Evolutionary conservation across 768 basidiomycete genomes (phyloP), one percentile per base, ranked within the genome.

Genomic region (Saitozyma sp.): DNA sequence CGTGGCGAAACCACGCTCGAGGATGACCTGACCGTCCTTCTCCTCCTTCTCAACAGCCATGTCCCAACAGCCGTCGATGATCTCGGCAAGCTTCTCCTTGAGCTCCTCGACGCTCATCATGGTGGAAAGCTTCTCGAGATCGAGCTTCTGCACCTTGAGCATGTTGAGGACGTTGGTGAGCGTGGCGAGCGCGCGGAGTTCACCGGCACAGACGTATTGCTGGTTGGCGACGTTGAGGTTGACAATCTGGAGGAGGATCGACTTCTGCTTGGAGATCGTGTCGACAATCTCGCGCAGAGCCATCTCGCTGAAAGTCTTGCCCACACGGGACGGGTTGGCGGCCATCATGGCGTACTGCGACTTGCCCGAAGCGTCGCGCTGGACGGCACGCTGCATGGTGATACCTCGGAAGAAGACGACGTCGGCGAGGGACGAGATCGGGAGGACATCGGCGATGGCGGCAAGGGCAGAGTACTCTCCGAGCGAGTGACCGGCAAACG

Each of bases 321-420:
- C 91, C 65, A 99, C 91, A 59, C 95, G 89, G 70, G 91, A 89
- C 3, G 95, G 95, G 79, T 99, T 98, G 70, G 96, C 90, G n/a
- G 96, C 95, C 80, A 93, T 94, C 96, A 99, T 98, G 9, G 92
- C 94, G 72, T 97, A 99, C 78, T 94, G 92, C 29, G 92, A 95
- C 43, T 96, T 86, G 74, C 94, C 94, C 61, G 90, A 83, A 1
- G 88, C 83, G 76, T 99, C 96, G 40, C 96, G 91, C 80, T 96
- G 92, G 61, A 99, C 96, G 37, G 96, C 96, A 20, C 96, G 92
- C 76, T 98, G 96, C 96, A 98, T 99, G 42, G 96, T 99, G 76
- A 99, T 94, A 71, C 96, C 96, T 78, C 96, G 92, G 81, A 97
- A 99, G 85, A 99, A 99, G 37, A 99, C 95, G 74, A 99, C 91